Conservation (phyloP, 768 basidiomycete species). For the Pisolithus sp. region DNA sequence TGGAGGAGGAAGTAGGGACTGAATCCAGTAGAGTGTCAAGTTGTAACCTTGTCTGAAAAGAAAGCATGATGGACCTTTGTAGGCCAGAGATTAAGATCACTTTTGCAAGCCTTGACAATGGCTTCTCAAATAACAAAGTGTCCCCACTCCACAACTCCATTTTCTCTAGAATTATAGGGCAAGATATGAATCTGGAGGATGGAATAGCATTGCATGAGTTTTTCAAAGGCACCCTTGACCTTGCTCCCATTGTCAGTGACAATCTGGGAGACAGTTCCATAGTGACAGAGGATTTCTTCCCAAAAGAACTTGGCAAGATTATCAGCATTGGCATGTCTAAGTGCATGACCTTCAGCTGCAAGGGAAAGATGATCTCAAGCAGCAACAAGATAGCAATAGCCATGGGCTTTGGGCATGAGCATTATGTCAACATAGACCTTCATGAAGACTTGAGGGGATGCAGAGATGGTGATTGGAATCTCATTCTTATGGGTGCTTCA, state of each 20-base stretch:
- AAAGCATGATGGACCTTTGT: constrained; percentile 13
- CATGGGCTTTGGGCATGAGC: not conserved
- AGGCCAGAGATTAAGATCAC: constrained; percentile 18
- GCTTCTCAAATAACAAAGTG: constrained; percentile 29
- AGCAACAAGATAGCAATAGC: constrained; percentile 15
- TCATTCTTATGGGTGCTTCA: constrained; percentile 14
- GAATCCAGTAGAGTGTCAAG: constrained; percentile 17
- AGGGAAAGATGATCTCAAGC: not conserved
- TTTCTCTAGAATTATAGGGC: constrained; percentile 30
- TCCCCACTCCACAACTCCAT: constrained; percentile 32
- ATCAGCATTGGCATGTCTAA: constrained; percentile 2
- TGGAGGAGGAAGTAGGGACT: constrained; percentile 18
- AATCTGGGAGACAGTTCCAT: not conserved
- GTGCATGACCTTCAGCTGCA: constrained; percentile 23
- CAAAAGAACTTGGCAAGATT: constrained; percentile 12
- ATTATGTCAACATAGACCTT: constrained; percentile 1
- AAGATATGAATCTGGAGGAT: constrained; percentile 12
- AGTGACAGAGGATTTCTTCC: constrained; percentile 13
- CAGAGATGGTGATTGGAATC: constrained; percentile 8
- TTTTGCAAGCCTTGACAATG: constrained; percentile 21
- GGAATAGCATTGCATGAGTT: not conserved
- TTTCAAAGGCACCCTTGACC: not conserved
- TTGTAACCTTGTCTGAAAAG: constrained; percentile 20
- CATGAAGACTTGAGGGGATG: constrained; percentile 7
- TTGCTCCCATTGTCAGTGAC: not conserved